These are phyloP conservation scores for Colletotrichum euphorbiae DNA, from an alignment of 2,329 filamentous ascomycete genomes.

Conservation along the genomic window DNA sequence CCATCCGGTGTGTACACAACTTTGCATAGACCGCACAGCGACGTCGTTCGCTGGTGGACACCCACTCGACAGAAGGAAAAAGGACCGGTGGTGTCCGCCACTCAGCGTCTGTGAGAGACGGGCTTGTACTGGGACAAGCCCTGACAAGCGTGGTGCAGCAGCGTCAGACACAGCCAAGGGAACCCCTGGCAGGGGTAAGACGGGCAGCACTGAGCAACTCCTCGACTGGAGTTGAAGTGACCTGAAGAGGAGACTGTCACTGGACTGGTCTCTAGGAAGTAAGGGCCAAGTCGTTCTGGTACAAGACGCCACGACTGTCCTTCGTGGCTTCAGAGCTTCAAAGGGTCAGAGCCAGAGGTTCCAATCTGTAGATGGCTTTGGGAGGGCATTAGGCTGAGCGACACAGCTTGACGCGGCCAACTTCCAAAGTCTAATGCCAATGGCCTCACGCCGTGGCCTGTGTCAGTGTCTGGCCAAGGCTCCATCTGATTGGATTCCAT, in stretches of 20 bases:
- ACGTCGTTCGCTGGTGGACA: slow-evolving; percentile 7
- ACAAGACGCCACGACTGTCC: neutral
- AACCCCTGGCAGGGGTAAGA: slow-evolving; percentile 4
- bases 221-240: slow-evolving; percentile 10
- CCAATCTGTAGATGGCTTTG: slow-evolving; percentile 14
- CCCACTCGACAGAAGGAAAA: slow-evolving; percentile 1
- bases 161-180: slow-evolving; percentile 26
- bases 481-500: slow-evolving; percentile 9
- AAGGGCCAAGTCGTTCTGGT: neutral
- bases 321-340: too few relatives aligned
- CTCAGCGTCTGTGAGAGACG: neutral
- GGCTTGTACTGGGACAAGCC: slow-evolving; percentile 20
- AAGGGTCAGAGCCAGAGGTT: too few relatives aligned
- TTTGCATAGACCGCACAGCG: slow-evolving; percentile 11
- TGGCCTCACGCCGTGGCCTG: slow-evolving; percentile 35
- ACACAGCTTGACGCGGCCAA: slow-evolving; percentile 24
- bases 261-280: neutral
- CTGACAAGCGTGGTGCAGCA: slow-evolving; percentile 11
- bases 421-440: neutral
- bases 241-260: slow-evolving; percentile 7
- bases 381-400: slow-evolving; percentile 15
- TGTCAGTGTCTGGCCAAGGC: slow-evolving; percentile 16
- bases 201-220: slow-evolving; percentile 15
- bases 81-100: slow-evolving; percentile 5
- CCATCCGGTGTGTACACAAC: slow-evolving; percentile 26